A percentile compares a stretch with the other conserved stretches of the same genome.
These are phyloP conservation scores for carrot (Daucus carota) DNA, from an alignment of 129 eudicot genomes.

Conservation along the genomic window DH1_v3.0 NC_030384.2:35223501-35224000, in stretches of 20 bases:
- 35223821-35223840: no score
- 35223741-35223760: no score
- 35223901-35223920: no score
- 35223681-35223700: slow-evolving; percentile 90
- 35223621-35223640: slow-evolving; percentile 24
- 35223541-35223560: background rate
- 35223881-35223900: no score
- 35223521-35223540: no score
- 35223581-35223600: background rate
- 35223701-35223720: slow-evolving; percentile 61
- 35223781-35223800: no score
- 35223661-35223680: slow-evolving; percentile 91
- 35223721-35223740: slow-evolving; percentile 42
- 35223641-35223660: slow-evolving; percentile 99
- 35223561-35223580: background rate
- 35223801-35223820: no score
- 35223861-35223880: no score
- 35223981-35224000: background rate
- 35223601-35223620: background rate
- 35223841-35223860: no score
- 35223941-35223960: background rate
- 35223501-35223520: no score
- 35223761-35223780: no score
- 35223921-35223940: background rate
- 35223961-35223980: background rate